Evolutionary conservation across 495 filamentous ascomycete genomes (phyloP), one percentile per base, ranked within the genome.

Genomic region (Durotheca rogersii): DNA sequence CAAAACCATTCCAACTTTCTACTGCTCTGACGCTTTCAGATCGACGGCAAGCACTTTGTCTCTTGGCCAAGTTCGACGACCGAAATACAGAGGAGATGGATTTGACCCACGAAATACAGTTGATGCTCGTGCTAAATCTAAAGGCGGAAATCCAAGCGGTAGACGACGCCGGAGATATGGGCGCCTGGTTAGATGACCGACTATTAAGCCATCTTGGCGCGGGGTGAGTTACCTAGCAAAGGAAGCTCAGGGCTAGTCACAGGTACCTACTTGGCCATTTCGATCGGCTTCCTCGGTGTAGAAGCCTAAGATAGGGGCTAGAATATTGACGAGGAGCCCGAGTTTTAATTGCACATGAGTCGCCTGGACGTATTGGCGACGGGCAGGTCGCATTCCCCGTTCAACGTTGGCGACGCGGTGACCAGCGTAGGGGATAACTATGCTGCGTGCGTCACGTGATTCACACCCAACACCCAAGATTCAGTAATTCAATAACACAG

Each of bases 61-160:
- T 95, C 75, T 69, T 98, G 43, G 74, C 70, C 7, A 81, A 73
- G 31, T 57, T 70, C 29, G 36, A 40, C 19, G 37, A 30, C 4
- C 15, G 57, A 4, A 41, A 53, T 6, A 11, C 1, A 3, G 45
- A 62, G 2, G 60, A 33, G 10, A 45, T 42, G 1, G 75, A 79
- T 20, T 83, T 83, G 71, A 74, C 79, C 34, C 60, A 64, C 7
- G 88, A 93, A 59, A 60, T 97, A 54, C 92, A 95, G 69, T 67
- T 77, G 3, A 96, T 97, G 90, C 65, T 97, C 36, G 81, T 95
- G 72, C 61, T 95, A 41, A 87, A 88, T 57, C 50, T 89, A 41
- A 98, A 98, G 64, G 88, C 85, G 1, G 93, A 98, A 69, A 92
- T 93, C 51, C 88, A 98, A 70, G 74, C 87, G 6, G 71, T 96